These are phyloP conservation scores for Singerocomus rubriflavus DNA, from an alignment of 1,284 basidiomycete genomes.

Conservation along the genomic window DNA sequence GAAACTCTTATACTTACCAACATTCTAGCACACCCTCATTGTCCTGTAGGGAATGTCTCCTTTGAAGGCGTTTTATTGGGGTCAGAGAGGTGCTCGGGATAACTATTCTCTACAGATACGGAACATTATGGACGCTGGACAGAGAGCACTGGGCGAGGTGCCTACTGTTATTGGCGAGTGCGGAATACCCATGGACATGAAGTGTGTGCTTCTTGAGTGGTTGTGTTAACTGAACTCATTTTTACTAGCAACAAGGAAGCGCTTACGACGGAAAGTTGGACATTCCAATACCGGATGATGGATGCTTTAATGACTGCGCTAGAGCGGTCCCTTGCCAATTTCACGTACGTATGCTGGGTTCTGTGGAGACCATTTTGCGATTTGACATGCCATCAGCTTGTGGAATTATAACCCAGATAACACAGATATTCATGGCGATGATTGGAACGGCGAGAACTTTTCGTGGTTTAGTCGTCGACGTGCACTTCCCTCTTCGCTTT, in stretches of 20 bases:
- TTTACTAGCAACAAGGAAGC: slow-evolving; percentile 61
- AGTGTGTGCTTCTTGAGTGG: slow-evolving; percentile 48
- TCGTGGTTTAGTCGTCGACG: slow-evolving; percentile 81
- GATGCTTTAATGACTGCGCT: slow-evolving; percentile 80
- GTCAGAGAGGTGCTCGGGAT: slow-evolving; percentile 70
- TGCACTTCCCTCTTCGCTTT: slow-evolving; percentile 47
- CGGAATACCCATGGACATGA: slow-evolving; percentile 93
- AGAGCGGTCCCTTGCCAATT: slow-evolving; percentile 70
- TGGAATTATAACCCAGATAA: slow-evolving; percentile 97
- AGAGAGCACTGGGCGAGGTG: slow-evolving; percentile 67
- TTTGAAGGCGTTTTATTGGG: slow-evolving; percentile 81
- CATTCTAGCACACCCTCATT: slow-evolving; percentile 8
- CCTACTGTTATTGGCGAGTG: slow-evolving; percentile 89
- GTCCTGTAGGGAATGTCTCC: slow-evolving; percentile 75
- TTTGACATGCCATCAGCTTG: slow-evolving; percentile 46
- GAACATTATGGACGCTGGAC: slow-evolving; percentile 71
- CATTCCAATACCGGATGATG: slow-evolving; percentile 84
- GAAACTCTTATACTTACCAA: slow-evolving; percentile 18
- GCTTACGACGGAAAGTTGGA: slow-evolving; percentile 72
- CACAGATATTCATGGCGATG: slow-evolving; percentile 75
- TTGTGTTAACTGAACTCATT: slow-evolving; percentile 7
- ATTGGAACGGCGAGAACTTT: slow-evolving; percentile 97
- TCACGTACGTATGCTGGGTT: slow-evolving; percentile 60
- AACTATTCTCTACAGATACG: slow-evolving; percentile 82
- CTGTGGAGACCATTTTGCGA: neutral